These are phyloP conservation scores for Verticillium longisporum DNA, from an alignment of 2,329 filamentous ascomycete species.

Conservation along the genomic window DNA sequence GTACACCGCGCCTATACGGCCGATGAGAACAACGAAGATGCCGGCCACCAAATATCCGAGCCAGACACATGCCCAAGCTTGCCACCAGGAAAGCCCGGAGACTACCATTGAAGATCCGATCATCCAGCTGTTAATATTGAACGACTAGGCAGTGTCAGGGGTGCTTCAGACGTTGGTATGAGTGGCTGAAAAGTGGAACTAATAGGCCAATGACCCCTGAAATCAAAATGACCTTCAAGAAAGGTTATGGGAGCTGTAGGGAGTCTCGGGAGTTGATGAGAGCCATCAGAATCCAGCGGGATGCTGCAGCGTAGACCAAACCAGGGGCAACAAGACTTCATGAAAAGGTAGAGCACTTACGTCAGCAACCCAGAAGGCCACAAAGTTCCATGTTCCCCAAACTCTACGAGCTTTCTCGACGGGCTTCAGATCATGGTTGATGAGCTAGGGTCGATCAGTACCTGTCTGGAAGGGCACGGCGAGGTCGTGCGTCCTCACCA, in stretches of 20 bases:
- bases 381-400: constrained; percentile 85
- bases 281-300: no score
- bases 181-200: no score
- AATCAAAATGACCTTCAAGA: no score
- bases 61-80: constrained; percentile 73
- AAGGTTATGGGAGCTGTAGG: no score
- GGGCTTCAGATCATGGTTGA: constrained; percentile 73
- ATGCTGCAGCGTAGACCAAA: no score
- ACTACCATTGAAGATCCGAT: constrained; percentile 58
- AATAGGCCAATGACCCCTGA: no score
- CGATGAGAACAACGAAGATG: constrained; percentile 68
- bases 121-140: constrained; percentile 78
- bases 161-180: no score
- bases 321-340: no score
- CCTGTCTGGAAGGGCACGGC: neutral
- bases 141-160: no score
- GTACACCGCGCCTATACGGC: constrained; percentile 78
- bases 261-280: no score
- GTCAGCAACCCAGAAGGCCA: constrained; percentile 81
- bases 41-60: constrained; percentile 23
- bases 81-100: constrained; percentile 80
- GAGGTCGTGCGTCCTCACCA: constrained; percentile 40
- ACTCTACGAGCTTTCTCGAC: constrained; percentile 74
- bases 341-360: neutral
- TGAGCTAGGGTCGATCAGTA: constrained; percentile 42